Evolutionary conservation across 257 asterid species (phyloP).

Genomic region (Rauvolfia tetraphylla): DNA sequence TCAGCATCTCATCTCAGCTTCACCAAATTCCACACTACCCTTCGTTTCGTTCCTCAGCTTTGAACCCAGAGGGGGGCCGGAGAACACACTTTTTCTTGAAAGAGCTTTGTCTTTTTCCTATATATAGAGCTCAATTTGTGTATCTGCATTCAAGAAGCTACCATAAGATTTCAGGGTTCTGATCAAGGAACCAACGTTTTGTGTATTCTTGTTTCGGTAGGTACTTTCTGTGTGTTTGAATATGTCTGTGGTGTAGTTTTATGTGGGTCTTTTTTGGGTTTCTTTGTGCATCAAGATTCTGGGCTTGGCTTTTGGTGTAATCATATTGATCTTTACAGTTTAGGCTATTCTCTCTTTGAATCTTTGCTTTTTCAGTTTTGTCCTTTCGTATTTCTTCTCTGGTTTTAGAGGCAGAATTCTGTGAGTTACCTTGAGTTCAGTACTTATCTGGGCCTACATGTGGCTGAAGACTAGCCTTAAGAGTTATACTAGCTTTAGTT

Average conservation of each 20-base stretch:
- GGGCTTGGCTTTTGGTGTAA: background rate
- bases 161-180: background rate
- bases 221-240: background rate
- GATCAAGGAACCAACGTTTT: constrained; percentile 9
- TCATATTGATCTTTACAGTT: background rate
- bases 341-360: background rate
- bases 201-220: background rate
- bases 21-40: background rate
- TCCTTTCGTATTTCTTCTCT: background rate
- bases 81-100: background rate
- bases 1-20: background rate
- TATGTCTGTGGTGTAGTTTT: background rate
- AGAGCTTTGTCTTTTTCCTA: background rate
- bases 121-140: background rate
- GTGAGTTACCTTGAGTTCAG: background rate
- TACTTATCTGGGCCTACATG: background rate
- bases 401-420: background rate
- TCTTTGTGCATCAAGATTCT: background rate
- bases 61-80: background rate
- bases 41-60: background rate
- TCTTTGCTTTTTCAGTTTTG: background rate
- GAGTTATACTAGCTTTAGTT: background rate
- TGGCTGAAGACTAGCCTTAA: background rate
- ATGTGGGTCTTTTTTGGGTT: background rate
- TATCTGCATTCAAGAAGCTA: background rate